A percentile compares a stretch with the other conserved stretches of the same genome.
These are phyloP conservation scores for Rhodotorula sphaerocarpa DNA, from an alignment of 768 basidiomycete genomes.

Conservation along the genomic window DNA sequence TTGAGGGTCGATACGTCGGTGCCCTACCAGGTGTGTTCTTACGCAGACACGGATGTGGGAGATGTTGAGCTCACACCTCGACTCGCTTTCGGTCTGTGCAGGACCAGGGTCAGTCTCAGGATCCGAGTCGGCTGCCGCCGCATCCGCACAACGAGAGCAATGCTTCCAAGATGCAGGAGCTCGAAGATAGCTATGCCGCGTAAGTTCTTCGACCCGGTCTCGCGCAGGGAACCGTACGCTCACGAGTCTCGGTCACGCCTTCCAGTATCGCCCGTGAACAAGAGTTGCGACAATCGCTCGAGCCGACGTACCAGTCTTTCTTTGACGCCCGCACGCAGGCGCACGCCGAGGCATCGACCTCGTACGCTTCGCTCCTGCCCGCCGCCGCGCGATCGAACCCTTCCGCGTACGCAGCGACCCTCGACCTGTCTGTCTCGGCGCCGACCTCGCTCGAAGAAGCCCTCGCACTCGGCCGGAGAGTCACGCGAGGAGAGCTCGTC, in stretches of 20 bases:
- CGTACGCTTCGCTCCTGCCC: background rate
- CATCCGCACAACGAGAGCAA: constrained; percentile 33
- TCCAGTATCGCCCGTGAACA: constrained; percentile 13
- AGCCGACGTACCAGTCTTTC: constrained; percentile 7
- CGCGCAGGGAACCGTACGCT: background rate
- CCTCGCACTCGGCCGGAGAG: constrained; percentile 6
- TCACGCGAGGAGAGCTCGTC: background rate
- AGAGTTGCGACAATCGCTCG: constrained; percentile 4
- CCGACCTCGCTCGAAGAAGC: constrained; percentile 11
- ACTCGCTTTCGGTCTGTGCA: background rate
- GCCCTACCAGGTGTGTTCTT: constrained; percentile 10
- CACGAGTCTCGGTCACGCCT: background rate
- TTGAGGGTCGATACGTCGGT: constrained; percentile 24
- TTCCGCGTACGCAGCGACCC: constrained; percentile 1
- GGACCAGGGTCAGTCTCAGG: constrained; percentile 1
- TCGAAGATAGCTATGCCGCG: constrained; percentile 18
- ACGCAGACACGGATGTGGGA: background rate
- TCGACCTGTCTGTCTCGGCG: constrained; percentile 4
- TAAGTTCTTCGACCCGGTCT: background rate
- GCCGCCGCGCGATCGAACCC: background rate
- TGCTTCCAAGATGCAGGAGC: constrained; percentile 10
- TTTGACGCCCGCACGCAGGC: background rate
- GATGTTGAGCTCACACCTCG: background rate
- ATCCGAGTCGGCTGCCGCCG: constrained; percentile 13
- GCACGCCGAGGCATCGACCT: background rate